Base-by-base conservation (phyloP, 2,329 filamentous ascomycete genomes). In the Lachnum nothofagi region DNA sequence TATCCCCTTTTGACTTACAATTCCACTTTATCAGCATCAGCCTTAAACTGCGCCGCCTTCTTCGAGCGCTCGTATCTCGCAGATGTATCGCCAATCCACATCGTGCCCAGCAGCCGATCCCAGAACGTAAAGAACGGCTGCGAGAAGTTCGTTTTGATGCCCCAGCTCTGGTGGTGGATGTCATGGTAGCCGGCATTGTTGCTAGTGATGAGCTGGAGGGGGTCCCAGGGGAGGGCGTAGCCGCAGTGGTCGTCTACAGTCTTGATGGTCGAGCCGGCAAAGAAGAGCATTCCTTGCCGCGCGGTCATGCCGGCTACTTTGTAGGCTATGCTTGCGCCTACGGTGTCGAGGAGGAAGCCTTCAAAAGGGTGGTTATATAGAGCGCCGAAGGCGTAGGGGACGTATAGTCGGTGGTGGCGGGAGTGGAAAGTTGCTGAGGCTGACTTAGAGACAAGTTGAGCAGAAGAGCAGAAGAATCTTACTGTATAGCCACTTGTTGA, bases 111-210 rank as follows among this genome's bases (percentile, higher is more conserved):
- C 23, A 90, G 64, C 40, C 79, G 76, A 67, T 98, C 93, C 89
- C 93, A 97, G 71, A 96, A 90, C 41, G 87, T 96, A 71, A 97
- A 96, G 72, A 91, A 94, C 3, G 88, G 88, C 69, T 94, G 88
- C 4, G 84, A 86, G 68, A 89, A 94, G 71, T 94, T 94, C 56
- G 85, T 87, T 78, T 97, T 98, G 77, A 98, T 95, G 49, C 93
- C 93, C 91, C 91, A 97, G 69, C 88, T 94, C 71, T 98, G 93
- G 71, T 98, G 93, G 70, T 98, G 93, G 51, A 98, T 91, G 65
- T 98, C 93, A 65, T 98, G 93, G 69, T 97, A 98, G 29, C 84
- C 85, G 22, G 93, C 91, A 60, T 97, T 96, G 75, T 98, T 97
- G 67, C 86, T 86, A 38, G 91, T 95, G 53, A 97, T 77, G 65